These are phyloP conservation scores for Dictyostelium intermedium DNA, from an alignment of 78 protist genomes.

Conservation along the genomic window DNA sequence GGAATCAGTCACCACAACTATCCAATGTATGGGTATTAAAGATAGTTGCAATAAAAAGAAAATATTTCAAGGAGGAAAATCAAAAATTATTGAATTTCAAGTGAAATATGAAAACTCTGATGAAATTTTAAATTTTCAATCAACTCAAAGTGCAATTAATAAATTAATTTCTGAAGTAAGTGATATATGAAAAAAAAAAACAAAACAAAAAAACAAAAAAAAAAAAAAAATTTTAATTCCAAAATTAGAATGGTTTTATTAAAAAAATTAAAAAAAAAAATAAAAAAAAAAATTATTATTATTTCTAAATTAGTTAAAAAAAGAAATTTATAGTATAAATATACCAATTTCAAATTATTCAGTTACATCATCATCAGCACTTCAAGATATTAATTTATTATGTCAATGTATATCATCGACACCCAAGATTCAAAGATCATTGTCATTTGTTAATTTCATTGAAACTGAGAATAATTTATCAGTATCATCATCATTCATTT, in stretches of 20 bases:
- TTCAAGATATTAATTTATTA: not conserved
- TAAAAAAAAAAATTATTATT: not conserved
- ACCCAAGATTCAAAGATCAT: slow-evolving; percentile 37
- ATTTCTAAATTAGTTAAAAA: slow-evolving; percentile 19
- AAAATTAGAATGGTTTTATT: not conserved
- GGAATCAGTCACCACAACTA: not conserved
- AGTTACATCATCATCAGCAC: not conserved
- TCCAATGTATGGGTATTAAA: slow-evolving; percentile 3
- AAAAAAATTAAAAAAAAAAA: not conserved
- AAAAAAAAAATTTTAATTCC: not conserved
- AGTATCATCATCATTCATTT: not conserved
- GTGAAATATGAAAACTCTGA: slow-evolving; percentile 7
- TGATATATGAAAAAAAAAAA: not conserved
- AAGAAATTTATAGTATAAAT: slow-evolving; percentile 56
- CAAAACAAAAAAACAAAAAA: too few species aligned
- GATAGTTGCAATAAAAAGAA: not conserved
- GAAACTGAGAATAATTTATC: slow-evolving; percentile 27
- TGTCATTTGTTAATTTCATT: slow-evolving; percentile 4
- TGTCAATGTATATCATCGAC: slow-evolving; percentile 28
- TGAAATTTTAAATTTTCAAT: not conserved
- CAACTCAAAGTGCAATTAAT: not conserved
- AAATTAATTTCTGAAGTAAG: slow-evolving; percentile 22
- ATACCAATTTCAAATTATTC: slow-evolving; percentile 8
- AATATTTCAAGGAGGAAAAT: not conserved
- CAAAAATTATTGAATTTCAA: not conserved